Percentiles rank a stretch among this genome's conserved stretches.
phyloP scores from a whole-genome alignment of 306 rosid genomes.

The Fragaria nilgerrensis region DNA sequence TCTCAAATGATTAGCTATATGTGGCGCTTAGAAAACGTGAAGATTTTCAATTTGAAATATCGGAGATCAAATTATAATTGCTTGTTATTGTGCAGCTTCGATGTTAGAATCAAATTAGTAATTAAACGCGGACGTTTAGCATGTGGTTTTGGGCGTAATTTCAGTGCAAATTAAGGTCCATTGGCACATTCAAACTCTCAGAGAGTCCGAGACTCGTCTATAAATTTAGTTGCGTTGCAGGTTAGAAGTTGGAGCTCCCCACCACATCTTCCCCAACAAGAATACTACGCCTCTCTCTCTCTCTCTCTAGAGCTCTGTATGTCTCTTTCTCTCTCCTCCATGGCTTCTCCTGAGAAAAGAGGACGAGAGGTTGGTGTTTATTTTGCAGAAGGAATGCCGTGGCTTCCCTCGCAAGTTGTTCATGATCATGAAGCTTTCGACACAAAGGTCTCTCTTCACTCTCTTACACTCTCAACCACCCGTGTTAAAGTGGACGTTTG shows the following conservation, averaged over 20 bases:
- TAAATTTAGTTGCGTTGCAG: constrained; percentile 55
- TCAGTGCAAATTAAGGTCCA: background rate
- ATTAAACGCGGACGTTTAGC: background rate
- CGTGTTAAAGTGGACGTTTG: background rate
- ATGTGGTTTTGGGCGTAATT: background rate
- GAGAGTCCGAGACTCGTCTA: background rate
- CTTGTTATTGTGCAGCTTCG: background rate
- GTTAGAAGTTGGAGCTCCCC: constrained; percentile 55
- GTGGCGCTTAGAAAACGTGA: background rate
- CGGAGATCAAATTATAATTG: background rate
- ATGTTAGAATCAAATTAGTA: background rate
- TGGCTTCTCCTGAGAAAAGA: constrained; percentile 43
- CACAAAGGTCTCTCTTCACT: constrained; percentile 29
- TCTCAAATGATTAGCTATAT: background rate
- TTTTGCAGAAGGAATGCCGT: constrained; percentile 58
- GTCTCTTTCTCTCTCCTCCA: constrained; percentile 19
- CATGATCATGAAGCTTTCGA: constrained; percentile 32
- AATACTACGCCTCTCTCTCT: background rate
- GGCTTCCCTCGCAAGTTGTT: constrained; percentile 56
- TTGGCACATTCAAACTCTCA: background rate
- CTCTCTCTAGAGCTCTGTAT: constrained; percentile 3
- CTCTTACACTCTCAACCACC: background rate
- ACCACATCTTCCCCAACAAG: constrained; percentile 26
- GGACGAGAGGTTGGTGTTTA: constrained; percentile 30
- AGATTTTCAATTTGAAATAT: background rate